Evolutionary conservation across 1,139 yeast genomes (phyloP).

Genomic region (Kodamaea derodonti): DNA sequence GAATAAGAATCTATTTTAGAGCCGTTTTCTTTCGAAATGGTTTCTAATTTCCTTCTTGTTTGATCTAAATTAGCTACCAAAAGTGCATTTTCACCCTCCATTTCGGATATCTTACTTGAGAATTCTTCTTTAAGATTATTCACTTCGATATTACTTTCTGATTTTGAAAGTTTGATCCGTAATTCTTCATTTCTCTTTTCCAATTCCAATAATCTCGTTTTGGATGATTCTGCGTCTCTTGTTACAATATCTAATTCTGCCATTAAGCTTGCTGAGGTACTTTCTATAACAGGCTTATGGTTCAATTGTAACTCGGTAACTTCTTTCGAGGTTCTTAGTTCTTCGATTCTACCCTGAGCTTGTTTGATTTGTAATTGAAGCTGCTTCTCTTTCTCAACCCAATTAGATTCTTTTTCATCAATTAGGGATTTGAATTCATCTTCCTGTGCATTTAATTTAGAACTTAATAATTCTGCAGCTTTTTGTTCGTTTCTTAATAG

Average conservation of each 20-base stretch:
- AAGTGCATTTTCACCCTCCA: constrained; percentile 66
- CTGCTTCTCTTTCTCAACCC: constrained; percentile 51
- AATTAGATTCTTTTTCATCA: constrained; percentile 61
- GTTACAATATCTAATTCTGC: constrained; percentile 64
- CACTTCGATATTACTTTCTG: constrained; percentile 42
- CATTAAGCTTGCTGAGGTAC: constrained; percentile 27
- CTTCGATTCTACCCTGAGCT: constrained; percentile 49
- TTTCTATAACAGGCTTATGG: constrained; percentile 23
- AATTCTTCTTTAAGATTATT: constrained; percentile 30
- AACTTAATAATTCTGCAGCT: constrained; percentile 48
- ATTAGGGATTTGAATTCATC: constrained; percentile 56
- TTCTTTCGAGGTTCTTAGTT: constrained; percentile 53
- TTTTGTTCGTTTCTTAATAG: constrained; percentile 56
- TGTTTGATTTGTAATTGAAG: constrained; percentile 40
- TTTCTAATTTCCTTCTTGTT: constrained; percentile 32
- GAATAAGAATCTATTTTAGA: constrained; percentile 30
- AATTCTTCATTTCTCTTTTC: constrained; percentile 77
- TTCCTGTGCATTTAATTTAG: constrained; percentile 52
- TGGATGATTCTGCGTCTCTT: constrained; percentile 72
- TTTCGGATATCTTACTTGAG: constrained; percentile 44
- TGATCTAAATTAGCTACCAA: constrained; percentile 63
- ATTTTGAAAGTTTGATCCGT: constrained; percentile 57
- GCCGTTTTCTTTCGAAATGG: constrained; percentile 31
- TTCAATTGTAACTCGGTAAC: constrained; percentile 49
- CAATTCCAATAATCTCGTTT: constrained; percentile 63